Evolutionary conservation across 257 asterid genomes (phyloP), one percentile per base, ranked within the genome.

Genomic region (Salvia rosmarinus): DNA sequence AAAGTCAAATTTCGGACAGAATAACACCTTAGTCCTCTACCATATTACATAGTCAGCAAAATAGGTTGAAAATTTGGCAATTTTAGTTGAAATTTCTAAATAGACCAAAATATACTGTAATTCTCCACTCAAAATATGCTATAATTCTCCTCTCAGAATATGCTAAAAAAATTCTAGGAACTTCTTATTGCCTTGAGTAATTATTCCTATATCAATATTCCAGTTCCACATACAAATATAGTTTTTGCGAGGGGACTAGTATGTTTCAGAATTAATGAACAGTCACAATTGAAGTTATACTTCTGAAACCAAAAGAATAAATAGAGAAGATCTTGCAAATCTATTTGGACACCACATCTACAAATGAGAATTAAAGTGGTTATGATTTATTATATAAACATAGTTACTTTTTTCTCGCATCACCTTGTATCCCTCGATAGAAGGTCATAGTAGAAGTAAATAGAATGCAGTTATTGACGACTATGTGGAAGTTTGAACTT

Each of bases 381-480:
- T 43, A 16, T 40, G 54, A 64, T 51, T 11, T 51, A 64, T 17
- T 37, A 42, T 39, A 6, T 12, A 4, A 35, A 19, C 42, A 56
- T n/a, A 44, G 54, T 39, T 44, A 56, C 6, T 37, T 34, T 12
- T 28, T n/a, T 6, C 3, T 3, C 55, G 64, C 32, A 35, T 34
- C 66, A 57, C 43, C 64, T 42, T 65, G 51, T 14, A 65, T 77
- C 34, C 25, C 50, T 50, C 12, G 44, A n/a, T 49, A 58, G 25
- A 35, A 58, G 43, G 21, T 56, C 65, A 35, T 25, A 34, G 10
- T 52, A 49, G 72, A 75, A 59, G 56, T 3, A 57, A 30, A 50
- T 43, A 39, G 62, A 43, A 34, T 13, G 63, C 17, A 21, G 9
- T 21, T 43, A 39, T 6, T 57, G 6, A 70, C 28, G 9, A 43